Percentiles rank a stretch among this genome's conserved stretches.
These are phyloP conservation scores for Spathaspora hagerdaliae DNA, from an alignment of 805 yeast species.

Conservation along the genomic window DNA sequence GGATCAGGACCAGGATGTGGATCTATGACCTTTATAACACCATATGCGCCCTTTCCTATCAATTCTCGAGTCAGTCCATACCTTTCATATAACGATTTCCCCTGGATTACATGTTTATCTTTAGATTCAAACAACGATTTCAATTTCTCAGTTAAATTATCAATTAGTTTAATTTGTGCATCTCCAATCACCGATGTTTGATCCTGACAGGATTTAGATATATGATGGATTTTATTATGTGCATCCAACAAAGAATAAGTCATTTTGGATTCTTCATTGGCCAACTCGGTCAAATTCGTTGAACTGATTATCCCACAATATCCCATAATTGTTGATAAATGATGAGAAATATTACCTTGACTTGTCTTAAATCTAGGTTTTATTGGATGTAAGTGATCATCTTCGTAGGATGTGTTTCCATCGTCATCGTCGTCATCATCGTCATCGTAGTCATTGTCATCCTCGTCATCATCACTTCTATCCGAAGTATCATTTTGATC, in stretches of 20 bases:
- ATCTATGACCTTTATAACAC: conserved; percentile 31
- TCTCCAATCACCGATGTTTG: conserved; percentile 26
- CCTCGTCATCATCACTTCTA: conserved; percentile 14
- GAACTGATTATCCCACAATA: conserved; percentile 23
- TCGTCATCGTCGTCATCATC: conserved; percentile 8
- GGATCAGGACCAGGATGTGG: conserved; percentile 15
- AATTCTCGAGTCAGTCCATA: conserved; percentile 32
- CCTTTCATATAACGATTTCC: conserved; percentile 26
- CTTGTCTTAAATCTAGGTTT: conserved; percentile 3
- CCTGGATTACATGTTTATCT: conserved; percentile 2
- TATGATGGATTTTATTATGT: conserved; percentile 19
- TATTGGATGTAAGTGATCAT: conserved; percentile 25
- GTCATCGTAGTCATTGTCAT: conserved; percentile 15
- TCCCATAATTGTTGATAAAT: conserved; percentile 29
- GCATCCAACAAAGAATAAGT: conserved; percentile 27
- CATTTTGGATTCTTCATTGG: conserved; percentile 30
- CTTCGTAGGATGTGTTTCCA: conserved; percentile 13
- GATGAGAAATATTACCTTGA: conserved; percentile 15
- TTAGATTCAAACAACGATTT: conserved; percentile 11
- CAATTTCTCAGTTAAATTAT: conserved; percentile 16
- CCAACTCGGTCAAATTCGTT: conserved; percentile 14
- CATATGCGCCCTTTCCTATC: conserved; percentile 37
- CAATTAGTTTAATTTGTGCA: conserved; percentile 21
- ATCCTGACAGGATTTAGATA: conserved; percentile 10
- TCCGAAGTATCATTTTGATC: conserved; percentile 12